Evolutionary conservation across 331 rosid species (phyloP).

Genomic region (Arachis monticola): DNA sequence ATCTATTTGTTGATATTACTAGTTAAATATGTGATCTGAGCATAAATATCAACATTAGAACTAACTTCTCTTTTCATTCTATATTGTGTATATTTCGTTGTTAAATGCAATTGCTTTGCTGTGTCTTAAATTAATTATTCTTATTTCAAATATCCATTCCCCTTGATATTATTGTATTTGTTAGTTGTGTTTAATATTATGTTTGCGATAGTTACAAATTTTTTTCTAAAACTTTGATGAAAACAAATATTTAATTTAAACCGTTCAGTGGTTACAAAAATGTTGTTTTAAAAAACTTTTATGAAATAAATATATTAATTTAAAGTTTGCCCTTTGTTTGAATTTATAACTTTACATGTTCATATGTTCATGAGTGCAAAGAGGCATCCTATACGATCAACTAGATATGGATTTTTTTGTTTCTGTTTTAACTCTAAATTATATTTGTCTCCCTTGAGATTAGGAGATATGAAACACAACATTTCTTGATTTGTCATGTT

Average conservation of each 20-base stretch:
- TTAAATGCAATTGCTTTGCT: slow-evolving; percentile 6
- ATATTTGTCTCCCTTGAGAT: too few relatives aligned
- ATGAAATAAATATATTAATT: not conserved
- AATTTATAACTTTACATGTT: not conserved
- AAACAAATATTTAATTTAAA: too few relatives aligned
- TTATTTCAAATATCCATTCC: slow-evolving; percentile 12
- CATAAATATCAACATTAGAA: not conserved
- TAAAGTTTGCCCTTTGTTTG: slow-evolving; percentile 6
- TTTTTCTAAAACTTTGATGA: too few relatives aligned
- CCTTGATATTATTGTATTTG: slow-evolving; percentile 1
- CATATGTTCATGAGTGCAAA: not conserved
- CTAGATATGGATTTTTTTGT: too few relatives aligned
- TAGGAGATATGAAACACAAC: too few relatives aligned
- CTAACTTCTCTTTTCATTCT: slow-evolving; percentile 16
- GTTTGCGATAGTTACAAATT: too few relatives aligned
- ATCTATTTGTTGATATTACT: slow-evolving; percentile 11
- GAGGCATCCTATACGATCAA: not conserved
- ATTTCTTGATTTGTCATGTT: too few relatives aligned
- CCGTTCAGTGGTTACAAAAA: too few relatives aligned
- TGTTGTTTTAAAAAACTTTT: not conserved
- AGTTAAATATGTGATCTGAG: slow-evolving; percentile 24
- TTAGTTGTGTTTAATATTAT: not conserved
- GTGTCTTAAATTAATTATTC: slow-evolving; percentile 10
- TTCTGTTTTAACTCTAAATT: too few relatives aligned
- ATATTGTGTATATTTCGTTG: slow-evolving; percentile 8